Percentiles rank a stretch among this genome's conserved stretches.
Conservation (phyloP, 106 monocot species). For the Allium sativum region DNA sequence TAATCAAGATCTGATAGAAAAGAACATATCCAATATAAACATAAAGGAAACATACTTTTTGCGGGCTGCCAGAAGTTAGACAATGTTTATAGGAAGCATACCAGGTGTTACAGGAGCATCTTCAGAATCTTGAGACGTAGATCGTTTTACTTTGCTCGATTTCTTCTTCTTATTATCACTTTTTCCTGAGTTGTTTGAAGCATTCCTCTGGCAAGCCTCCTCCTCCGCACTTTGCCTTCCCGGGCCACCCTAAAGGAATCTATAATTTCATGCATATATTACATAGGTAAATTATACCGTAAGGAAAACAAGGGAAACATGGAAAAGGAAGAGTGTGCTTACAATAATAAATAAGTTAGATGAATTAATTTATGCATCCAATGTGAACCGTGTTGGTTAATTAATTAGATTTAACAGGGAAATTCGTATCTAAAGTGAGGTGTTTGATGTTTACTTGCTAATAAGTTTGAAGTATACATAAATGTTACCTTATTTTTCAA, state of each 20-base stretch:
- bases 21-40: too few relatives aligned
- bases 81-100: conserved; percentile 78
- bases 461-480: too few relatives aligned
- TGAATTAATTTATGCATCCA: too few relatives aligned
- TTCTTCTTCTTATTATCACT: conserved; percentile 20
- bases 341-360: too few relatives aligned
- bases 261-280: not conserved
- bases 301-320: not conserved
- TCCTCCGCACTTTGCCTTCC: conserved; percentile 65
- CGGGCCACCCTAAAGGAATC: conserved; percentile 41
- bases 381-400: too few relatives aligned
- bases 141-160: conserved; percentile 17
- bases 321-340: not conserved
- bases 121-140: conserved; percentile 1
- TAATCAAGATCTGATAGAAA: too few relatives aligned
- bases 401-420: too few relatives aligned
- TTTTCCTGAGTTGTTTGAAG: conserved; percentile 19
- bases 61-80: conserved; percentile 55
- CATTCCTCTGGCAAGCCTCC: conserved; percentile 63
- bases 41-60: conserved; percentile 58
- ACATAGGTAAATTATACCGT: too few relatives aligned
- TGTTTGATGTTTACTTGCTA: too few relatives aligned
- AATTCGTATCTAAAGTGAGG: too few relatives aligned
- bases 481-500: too few relatives aligned
- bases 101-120: conserved; percentile 30